Percentiles rank a stretch among this genome's conserved stretches.
These are phyloP conservation scores for Tricholoma saponaceum DNA, from an alignment of 768 basidiomycete genomes.

Conservation along the genomic window DNA sequence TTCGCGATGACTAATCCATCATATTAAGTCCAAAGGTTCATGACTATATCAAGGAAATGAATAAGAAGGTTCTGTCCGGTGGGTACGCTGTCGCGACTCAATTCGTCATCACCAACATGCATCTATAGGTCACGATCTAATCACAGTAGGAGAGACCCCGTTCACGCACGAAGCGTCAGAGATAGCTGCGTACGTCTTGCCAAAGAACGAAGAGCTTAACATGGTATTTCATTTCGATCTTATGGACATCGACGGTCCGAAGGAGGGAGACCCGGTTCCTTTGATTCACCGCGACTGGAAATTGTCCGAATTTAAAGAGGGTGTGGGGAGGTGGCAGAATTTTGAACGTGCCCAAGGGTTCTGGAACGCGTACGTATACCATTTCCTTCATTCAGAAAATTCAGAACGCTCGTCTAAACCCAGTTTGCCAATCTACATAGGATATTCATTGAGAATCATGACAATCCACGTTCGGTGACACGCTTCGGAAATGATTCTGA, in stretches of 20 bases:
- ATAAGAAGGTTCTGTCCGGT: slow-evolving; percentile 56
- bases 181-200: slow-evolving; percentile 54
- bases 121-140: slow-evolving; percentile 45
- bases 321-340: slow-evolving; percentile 51
- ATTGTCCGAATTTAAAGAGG: slow-evolving; percentile 46
- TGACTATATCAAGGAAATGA: slow-evolving; percentile 67
- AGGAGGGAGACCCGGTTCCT: slow-evolving; percentile 29
- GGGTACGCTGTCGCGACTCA: slow-evolving; percentile 20
- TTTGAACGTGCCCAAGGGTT: slow-evolving; percentile 55
- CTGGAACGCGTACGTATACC: slow-evolving; percentile 56
- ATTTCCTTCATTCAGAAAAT: not conserved
- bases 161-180: slow-evolving; percentile 49
- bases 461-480: slow-evolving; percentile 59
- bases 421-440: slow-evolving; percentile 27
- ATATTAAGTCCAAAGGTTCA: slow-evolving; percentile 55
- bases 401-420: not conserved
- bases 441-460: slow-evolving; percentile 70
- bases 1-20: not conserved
- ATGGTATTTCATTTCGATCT: slow-evolving; percentile 66
- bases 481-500: slow-evolving; percentile 62
- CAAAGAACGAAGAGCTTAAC: slow-evolving; percentile 55
- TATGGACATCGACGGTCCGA: slow-evolving; percentile 52
- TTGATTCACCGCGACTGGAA: slow-evolving; percentile 46
- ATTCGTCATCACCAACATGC: not conserved
- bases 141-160: slow-evolving; percentile 64